Evolutionary conservation across 1,284 basidiomycete genomes (phyloP), one percentile per base, ranked within the genome.

Genomic region (Apiotrichum akiyoshidainum): DNA sequence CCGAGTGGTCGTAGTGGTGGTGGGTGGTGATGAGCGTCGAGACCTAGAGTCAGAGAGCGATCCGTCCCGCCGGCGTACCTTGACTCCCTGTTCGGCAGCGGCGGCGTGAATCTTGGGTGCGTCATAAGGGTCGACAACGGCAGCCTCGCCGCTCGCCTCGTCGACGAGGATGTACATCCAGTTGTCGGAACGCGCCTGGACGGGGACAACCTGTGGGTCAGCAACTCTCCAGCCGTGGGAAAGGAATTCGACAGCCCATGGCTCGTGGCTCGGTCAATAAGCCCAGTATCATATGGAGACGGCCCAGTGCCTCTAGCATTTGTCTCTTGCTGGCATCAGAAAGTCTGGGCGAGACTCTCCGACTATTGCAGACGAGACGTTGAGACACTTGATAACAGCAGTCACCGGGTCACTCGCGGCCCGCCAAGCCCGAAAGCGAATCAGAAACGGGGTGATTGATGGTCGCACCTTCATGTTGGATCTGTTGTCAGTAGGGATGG

Each of bases 1-100:
- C 93, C 58, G 87, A 88, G 75, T 98, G 94, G 79, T 98, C 94
- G 64, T 81, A 68, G 75, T 94, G 92, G 78, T 92, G 90, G 77
- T 94, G 91, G 0, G 92, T 95, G 13, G 90, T 93, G 64, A 95
- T 83, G 42, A 84, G 83, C 31, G 87, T 87, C 31, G 88, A 83
- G 58, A 93, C 83, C 72, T 76, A 39, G 7, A 21, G 52, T 51
- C 41, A 63, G 51, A 16, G 16, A n/a, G n/a, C n/a, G n/a, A n/a
- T n/a, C n/a, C 41, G 39, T 8, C 17, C 7, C 37, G 14, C 14
- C 13, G 39, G 17, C 80, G 59, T n/a, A 81, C 72, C 55, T 86
- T 78, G 31, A 92, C 87, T 17, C 84, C 84, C 52, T 86, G 81
- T 35, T 83, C 79, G 51, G 87, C 78, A 0, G 89, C 92, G 1